Base-by-base conservation (phyloP, 441 rosid genomes). In the Gossypium davidsonii region DNA sequence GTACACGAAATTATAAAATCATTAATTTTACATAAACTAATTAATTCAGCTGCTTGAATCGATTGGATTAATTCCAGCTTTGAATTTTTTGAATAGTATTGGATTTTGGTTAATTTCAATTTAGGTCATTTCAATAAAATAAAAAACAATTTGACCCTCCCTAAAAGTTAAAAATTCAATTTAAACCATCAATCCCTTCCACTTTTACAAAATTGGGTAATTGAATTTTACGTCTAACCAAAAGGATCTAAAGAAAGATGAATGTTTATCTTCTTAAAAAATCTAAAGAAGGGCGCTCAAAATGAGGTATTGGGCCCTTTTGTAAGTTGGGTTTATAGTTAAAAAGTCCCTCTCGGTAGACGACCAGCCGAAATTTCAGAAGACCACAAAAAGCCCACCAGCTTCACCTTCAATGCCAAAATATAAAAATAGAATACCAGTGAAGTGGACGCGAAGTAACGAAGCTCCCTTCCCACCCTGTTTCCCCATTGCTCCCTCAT, bases 401-500 rank as follows among this genome's bases (percentile, higher is more conserved):
- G 63, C 74, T 70, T 17, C 80, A 65, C 69, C 31, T 56, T 59
- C 37, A 26, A 63, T 23, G 31, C 25, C 34, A 28, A 60, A 59
- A 60, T 26, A 61, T 48, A 37, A 14, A 42, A 69, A 77, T 76
- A 82, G 84, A 74, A 83, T 80, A 84, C 83, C 53, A 86, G 91
- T 84, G 96, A 90, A 95, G 98, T 95, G 89, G 88, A 85, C 88
- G 90, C 90, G 78, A 95, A 95, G 99, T 71, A 95, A 92, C 76
- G 94, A 86, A 91, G 82, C 88, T 79, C 57, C 56, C 57, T 56
- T 48, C 75, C 61, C 34, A 18, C 23, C 42, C 70, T 79, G 71
- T 75, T 68, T 79, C 79, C 31, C 79, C 31, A 55, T 25, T 20
- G 49, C 44, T 34, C 52, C 25, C 7, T 21, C 49, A 34, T 48